phyloP scores from a whole-genome alignment of 768 basidiomycete species.

The Mycena filopes region DNA sequence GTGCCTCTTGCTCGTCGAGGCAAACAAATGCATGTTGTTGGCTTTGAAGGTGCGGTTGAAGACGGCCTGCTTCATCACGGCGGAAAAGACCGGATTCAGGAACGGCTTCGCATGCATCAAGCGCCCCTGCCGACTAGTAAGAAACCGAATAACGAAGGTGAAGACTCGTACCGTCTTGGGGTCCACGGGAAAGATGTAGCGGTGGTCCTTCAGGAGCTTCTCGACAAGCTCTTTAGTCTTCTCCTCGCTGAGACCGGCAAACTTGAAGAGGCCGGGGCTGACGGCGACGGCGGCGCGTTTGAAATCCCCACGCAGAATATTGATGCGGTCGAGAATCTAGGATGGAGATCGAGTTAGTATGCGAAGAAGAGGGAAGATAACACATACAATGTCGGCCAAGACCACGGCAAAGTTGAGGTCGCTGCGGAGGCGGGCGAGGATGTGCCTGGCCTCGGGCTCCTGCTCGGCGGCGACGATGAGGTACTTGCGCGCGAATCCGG shows the following conservation, averaged over 20 bases:
- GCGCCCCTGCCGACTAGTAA: slow-evolving; percentile 2
- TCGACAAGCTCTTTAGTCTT: slow-evolving; percentile 5
- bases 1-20: not conserved
- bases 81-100: not conserved
- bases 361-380: not conserved
- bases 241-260: not conserved
- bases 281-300: not conserved
- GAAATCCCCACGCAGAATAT: slow-evolving; percentile 12
- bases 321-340: slow-evolving; percentile 13
- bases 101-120: slow-evolving; percentile 7
- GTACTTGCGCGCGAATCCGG: not conserved
- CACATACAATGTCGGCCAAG: slow-evolving; percentile 4
- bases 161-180: not conserved
- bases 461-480: not conserved
- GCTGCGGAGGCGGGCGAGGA: not conserved
- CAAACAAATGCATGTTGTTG: slow-evolving; percentile 3
- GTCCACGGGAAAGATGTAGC: slow-evolving; percentile 8
- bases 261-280: not conserved
- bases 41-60: slow-evolving; percentile 12
- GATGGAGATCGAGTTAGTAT: not conserved
- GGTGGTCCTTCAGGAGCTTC: slow-evolving; percentile 1
- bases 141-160: not conserved
- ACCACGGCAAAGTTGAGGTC: slow-evolving; percentile 5
- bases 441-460: not conserved
- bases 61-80: not conserved